Evolutionary conservation across 208 protist genomes (phyloP), one percentile per base, ranked within the genome.

Genomic region (Leishmania martiniquensis): DNA sequence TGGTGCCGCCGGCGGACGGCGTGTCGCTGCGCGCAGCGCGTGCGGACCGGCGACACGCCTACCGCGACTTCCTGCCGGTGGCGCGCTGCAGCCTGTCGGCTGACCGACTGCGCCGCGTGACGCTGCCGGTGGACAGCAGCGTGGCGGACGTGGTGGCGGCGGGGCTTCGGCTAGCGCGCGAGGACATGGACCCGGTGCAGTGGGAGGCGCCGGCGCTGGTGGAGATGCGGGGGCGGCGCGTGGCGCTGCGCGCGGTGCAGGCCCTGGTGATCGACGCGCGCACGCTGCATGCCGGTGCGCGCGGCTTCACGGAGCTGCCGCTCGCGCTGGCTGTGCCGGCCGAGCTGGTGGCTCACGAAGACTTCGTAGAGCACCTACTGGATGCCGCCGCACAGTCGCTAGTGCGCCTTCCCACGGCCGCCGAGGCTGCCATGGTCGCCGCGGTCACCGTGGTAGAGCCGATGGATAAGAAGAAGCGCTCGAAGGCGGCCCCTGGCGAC

Each of bases 251-350:
- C 62, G 78, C 83, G 44, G 68, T 81, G 49, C 78, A 88, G 65
- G 84, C 72, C 57, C 78, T 86, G 55, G 85, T 88, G 80, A 60
- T 78, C 32, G 63, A 78, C 51, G 65, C 75, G 3, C 75, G 75
- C 51, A 74, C 76, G n/a, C 67, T 80, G 47, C 74, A 60, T 65
- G 13, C 34, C 74, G 65, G 74, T 44, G 65, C 74, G 1, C 34
- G 34, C 42, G 74, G 74, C 63, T 78, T 78, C 51, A 44, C 65
- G 17, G 74, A 78, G 47, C 74, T 78, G 47, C 59, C 74, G 37
- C 51, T 44, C 63, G 74, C 74, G 62, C 65, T 78, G 65, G 74
- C 60, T 65, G 49, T 44, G 62, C 74, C 74, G 29, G 65, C 74
- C 7, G 74, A 78, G 65, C 74, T 78, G 74, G 63, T 78, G 51